phyloP scores from a whole-genome alignment of 2,329 filamentous ascomycete species.

The Neurospora crassa region DNA sequence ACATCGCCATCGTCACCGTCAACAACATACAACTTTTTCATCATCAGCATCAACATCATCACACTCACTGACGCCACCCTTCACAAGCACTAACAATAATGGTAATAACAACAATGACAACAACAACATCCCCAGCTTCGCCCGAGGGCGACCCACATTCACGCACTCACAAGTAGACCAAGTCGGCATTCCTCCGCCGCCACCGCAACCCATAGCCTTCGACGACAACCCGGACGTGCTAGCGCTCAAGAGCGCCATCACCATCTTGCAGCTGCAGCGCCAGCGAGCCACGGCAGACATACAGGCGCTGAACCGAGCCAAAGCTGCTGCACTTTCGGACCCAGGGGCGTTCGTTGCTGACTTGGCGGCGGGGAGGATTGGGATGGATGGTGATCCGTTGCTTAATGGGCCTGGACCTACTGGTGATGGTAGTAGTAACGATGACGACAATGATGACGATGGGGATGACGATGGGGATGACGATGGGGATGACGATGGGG shows the following conservation, averaged over 20 bases:
- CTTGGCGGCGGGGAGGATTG: constrained; percentile 52
- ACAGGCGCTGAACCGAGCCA: constrained; percentile 56
- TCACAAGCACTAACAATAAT: neutral
- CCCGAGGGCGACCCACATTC: constrained; percentile 27
- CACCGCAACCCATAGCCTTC: constrained; percentile 45
- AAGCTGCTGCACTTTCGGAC: constrained; percentile 58
- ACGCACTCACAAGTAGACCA: constrained; percentile 34
- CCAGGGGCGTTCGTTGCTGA: constrained; percentile 65
- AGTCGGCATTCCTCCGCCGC: constrained; percentile 34
- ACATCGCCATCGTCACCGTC: constrained; percentile 11
- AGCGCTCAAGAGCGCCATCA: constrained; percentile 75
- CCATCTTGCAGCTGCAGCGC: constrained; percentile 77
- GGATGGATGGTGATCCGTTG: constrained; percentile 26
- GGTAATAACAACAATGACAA: neutral
- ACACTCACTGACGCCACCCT: neutral
- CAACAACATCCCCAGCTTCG: constrained; percentile 17
- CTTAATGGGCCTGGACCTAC: neutral
- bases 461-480: constrained; percentile 25
- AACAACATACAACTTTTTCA: constrained; percentile 18
- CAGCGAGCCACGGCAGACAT: constrained; percentile 71
- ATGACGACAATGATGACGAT: constrained; percentile 24
- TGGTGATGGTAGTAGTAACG: constrained; percentile 22
- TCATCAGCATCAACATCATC: constrained; percentile 3
- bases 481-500: constrained; percentile 23
- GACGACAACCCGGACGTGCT: constrained; percentile 74